Percentiles rank a stretch among this genome's conserved stretches.
These are phyloP conservation scores for Mangifera indica DNA, from an alignment of 345 rosid species.

Conservation along the genomic window DNA sequence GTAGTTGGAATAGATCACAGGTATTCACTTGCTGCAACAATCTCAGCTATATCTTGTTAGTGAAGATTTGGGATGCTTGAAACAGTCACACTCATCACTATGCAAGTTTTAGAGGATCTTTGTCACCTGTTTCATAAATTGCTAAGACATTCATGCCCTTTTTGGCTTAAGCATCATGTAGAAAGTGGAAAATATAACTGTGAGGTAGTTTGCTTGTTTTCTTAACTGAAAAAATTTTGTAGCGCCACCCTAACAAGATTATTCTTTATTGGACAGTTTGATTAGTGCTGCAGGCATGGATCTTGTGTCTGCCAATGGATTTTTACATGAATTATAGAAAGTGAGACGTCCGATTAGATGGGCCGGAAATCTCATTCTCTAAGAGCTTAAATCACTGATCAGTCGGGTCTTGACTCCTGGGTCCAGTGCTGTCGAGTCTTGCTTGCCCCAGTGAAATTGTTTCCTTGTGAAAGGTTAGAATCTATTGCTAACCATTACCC, in stretches of 20 bases:
- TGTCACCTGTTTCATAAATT: not conserved
- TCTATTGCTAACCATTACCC: slow-evolving; percentile 19
- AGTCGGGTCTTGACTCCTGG: no score
- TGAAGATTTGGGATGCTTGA: not conserved
- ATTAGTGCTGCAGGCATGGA: slow-evolving; percentile 15
- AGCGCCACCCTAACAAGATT: not conserved
- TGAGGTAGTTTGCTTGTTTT: slow-evolving; percentile 1
- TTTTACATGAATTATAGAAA: not conserved
- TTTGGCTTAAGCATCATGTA: not conserved
- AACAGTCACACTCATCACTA: not conserved
- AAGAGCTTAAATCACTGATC: slow-evolving; percentile 9
- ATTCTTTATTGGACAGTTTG: not conserved
- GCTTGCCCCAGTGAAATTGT: slow-evolving; percentile 14
- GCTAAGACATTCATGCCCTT: not conserved
- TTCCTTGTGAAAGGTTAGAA: slow-evolving; percentile 21
- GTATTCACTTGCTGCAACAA: no score
- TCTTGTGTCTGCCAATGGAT: slow-evolving; percentile 3
- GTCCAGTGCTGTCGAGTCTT: slow-evolving; percentile 5
- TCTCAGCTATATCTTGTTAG: slow-evolving; percentile 1
- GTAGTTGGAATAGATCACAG: slow-evolving; percentile 28
- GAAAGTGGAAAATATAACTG: not conserved
- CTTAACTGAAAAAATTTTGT: not conserved
- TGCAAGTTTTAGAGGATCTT: not conserved
- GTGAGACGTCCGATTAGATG: slow-evolving; percentile 8
- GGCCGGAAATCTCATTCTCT: slow-evolving; percentile 4